phyloP scores from a whole-genome alignment of 192 early-diverging fungal species.

The Ramicandelaber brevisporus region DNA sequence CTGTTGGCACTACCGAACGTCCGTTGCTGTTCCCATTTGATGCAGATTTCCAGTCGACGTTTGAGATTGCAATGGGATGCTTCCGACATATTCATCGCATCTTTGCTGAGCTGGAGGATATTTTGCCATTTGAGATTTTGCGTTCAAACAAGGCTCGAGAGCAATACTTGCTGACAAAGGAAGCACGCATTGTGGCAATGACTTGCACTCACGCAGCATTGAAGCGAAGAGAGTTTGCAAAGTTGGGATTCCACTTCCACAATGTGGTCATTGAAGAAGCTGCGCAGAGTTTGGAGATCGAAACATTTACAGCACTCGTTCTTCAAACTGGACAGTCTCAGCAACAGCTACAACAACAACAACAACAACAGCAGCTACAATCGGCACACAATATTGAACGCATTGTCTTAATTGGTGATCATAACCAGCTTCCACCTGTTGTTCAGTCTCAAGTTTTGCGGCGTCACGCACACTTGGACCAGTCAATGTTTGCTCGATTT shows the following conservation, averaged over 20 bases:
- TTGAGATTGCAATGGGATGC: conserved; percentile 46
- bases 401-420: conserved; percentile 90
- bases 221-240: conserved; percentile 60
- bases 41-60: conserved; percentile 17
- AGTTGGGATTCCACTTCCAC: conserved; percentile 82
- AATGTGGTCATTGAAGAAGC: conserved; percentile 95
- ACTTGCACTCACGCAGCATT: conserved; percentile 93
- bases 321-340: no score
- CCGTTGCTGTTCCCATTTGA: conserved; percentile 42
- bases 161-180: conserved; percentile 81
- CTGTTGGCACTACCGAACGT: conserved; percentile 23
- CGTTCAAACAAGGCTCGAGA: conserved; percentile 47
- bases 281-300: conserved; percentile 83
- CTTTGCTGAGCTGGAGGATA: conserved; percentile 71
- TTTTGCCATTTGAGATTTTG: conserved; percentile 86
- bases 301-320: conserved; percentile 78
- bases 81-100: conserved; percentile 51
- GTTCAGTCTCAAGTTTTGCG: conserved; percentile 71
- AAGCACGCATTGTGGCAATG: conserved; percentile 92
- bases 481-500: conserved; percentile 77
- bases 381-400: conserved; percentile 58
- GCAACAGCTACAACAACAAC: no score
- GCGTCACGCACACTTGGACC: conserved; percentile 78
- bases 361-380: no score
- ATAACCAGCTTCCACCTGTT: conserved; percentile 90